A percentile compares a stretch with the other conserved stretches of the same genome.
phyloP scores from a whole-genome alignment of 441 rosid species.

The Isatis lusitanica region DNA sequence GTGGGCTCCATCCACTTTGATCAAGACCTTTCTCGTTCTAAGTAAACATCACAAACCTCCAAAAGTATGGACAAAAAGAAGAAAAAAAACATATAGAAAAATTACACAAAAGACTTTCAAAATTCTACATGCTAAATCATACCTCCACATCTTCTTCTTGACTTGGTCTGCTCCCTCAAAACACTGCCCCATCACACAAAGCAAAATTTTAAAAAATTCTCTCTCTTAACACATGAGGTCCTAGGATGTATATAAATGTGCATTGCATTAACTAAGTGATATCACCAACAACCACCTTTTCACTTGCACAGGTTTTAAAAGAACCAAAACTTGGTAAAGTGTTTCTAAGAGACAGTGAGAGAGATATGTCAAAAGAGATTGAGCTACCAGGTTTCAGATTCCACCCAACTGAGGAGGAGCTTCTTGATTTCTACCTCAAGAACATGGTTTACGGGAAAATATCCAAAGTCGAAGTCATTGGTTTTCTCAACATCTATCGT shows the following conservation, averaged over 20 bases:
- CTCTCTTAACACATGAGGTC: neutral
- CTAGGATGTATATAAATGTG: conserved; percentile 36
- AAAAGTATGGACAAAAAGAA: neutral
- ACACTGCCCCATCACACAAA: neutral
- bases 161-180: conserved; percentile 45
- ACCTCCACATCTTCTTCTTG: conserved; percentile 25
- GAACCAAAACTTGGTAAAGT: neutral
- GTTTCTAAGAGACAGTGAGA: conserved; percentile 29
- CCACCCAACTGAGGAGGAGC: conserved; percentile 94
- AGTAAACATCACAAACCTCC: conserved; percentile 19
- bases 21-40: conserved; percentile 18
- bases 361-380: conserved; percentile 38
- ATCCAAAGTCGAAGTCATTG: conserved; percentile 55
- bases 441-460: conserved; percentile 62
- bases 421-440: conserved; percentile 81
- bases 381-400: conserved; percentile 93
- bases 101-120: neutral
- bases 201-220: neutral
- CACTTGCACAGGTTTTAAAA: conserved; percentile 11
- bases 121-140: conserved; percentile 30
- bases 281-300: conserved; percentile 29
- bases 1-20: conserved; percentile 42
- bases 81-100: neutral
- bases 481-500: conserved; percentile 70
- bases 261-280: conserved; percentile 21